Conservation (phyloP, 225 moss, liverwort and hornwort species). For the Sphagnum contortum region DNA sequence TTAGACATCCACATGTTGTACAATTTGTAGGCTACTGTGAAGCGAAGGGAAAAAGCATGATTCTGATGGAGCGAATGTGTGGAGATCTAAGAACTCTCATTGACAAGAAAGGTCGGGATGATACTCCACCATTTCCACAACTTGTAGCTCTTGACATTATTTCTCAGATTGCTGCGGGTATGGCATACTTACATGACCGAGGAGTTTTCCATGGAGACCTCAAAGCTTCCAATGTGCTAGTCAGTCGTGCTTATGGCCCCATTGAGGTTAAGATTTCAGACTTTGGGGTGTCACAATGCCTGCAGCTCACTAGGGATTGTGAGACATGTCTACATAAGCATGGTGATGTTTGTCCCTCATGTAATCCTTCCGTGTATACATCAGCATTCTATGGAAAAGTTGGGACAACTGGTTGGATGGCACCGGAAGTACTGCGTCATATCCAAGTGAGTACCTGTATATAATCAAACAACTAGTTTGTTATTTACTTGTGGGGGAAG, state of each 20-base stretch:
- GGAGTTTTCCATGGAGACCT: not conserved
- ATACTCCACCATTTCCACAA: not conserved
- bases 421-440: not conserved
- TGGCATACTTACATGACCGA: too few species aligned
- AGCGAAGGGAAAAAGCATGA: not conserved
- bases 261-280: slow-evolving; percentile 3
- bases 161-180: too few species aligned
- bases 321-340: too few species aligned
- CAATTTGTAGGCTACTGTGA: slow-evolving; percentile 3
- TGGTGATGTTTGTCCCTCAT: too few species aligned
- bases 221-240: too few species aligned
- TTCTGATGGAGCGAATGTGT: slow-evolving; percentile 4
- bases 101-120: not conserved
- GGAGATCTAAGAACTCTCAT: slow-evolving; percentile 2
- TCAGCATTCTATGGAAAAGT: slow-evolving; percentile 5
- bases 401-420: not conserved
- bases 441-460: not conserved
- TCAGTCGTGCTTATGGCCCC: not conserved
- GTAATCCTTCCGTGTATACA: not conserved
- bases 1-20: slow-evolving; percentile 1
- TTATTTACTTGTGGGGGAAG: too few species aligned
- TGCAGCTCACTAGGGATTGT: not conserved
- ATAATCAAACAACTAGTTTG: too few species aligned
- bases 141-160: too few species aligned
- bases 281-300: slow-evolving; percentile 1